Evolutionary conservation across 805 yeast species (phyloP).

Genomic region (Lipomyces starkeyi): DNA sequence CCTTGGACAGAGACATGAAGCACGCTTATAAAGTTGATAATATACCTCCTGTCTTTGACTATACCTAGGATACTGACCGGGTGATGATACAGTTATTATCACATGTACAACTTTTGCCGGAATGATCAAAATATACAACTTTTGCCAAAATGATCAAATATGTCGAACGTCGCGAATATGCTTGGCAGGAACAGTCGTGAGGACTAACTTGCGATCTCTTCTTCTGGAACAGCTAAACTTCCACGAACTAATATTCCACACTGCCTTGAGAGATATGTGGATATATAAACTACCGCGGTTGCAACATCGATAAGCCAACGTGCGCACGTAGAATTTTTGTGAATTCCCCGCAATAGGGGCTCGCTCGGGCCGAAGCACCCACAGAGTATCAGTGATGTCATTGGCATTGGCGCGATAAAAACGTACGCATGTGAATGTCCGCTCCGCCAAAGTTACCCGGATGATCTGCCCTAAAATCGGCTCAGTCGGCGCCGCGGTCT

Average conservation of each 20-base stretch:
- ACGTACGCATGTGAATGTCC: background rate
- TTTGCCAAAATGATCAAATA: background rate
- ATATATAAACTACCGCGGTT: too few species aligned
- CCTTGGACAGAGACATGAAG: conserved; percentile 28
- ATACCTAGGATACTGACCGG: background rate
- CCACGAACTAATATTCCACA: too few species aligned
- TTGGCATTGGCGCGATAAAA: background rate
- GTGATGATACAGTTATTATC: background rate
- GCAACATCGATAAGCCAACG: too few species aligned
- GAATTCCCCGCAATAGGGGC: background rate
- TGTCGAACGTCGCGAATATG: background rate
- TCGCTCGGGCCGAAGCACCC: background rate
- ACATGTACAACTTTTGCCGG: background rate
- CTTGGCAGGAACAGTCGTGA: too few species aligned
- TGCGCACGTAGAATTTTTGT: background rate
- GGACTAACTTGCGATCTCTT: too few species aligned
- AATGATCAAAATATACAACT: background rate
- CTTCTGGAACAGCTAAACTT: too few species aligned
- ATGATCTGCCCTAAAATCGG: background rate
- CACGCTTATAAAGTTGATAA: background rate
- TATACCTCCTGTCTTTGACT: background rate
- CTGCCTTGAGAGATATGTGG: too few species aligned
- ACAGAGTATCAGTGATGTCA: background rate
- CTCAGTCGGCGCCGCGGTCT: background rate
- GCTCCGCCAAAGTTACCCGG: background rate